Evolutionary conservation across 768 basidiomycete genomes (phyloP), one percentile per base, ranked within the genome.

Genomic region (Termitomyces titanicus): DNA sequence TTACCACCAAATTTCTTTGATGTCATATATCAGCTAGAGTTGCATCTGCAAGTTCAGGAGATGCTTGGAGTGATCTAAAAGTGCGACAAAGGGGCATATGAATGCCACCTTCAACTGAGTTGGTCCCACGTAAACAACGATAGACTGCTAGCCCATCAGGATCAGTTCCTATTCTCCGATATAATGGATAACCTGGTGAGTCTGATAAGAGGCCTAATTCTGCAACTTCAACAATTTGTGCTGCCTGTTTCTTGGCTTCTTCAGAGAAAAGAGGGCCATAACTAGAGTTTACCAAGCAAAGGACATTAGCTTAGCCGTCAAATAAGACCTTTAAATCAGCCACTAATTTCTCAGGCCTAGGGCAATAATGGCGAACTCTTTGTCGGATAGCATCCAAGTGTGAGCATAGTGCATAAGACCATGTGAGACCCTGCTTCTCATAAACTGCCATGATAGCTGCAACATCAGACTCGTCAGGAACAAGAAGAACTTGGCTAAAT

Each of bases 61-160:
- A 53, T 37, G 52, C 52, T 24, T n/a, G 44, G 1, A 53, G 52
- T 25, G 52, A 46, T 27, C 52, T 44, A 53, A 53, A 53, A 3
- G 34, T 27, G 3, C n/a, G 52, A 0, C 34, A 12, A 10, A 53
- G 31, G 11, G 44, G 22, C 52, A 53, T 53, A 18, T 53, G 43
- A 18, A 53, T 46, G 6, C 43, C 42, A 31, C 52, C 43, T 18
- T 53, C 52, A 34, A 53, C 17, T 1, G 29, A 31, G 15, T 51
- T 51, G 3, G 53, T 47, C 6, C 45, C 37, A 11, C 12, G 24
- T 5, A 54, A 10, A 11, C 35, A 37, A 1, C 37, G n/a, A 33
- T 54, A 54, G 3, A 54, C 35, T 6, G 4, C 8, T 2, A 54
- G 25, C 2, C 53, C 45, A 39, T 54, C 34, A 35, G 24, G 34